A percentile compares a stretch with the other conserved stretches of the same genome.
phyloP scores from a whole-genome alignment of 2,329 filamentous ascomycete genomes.

The Phialophora expanda region DNA sequence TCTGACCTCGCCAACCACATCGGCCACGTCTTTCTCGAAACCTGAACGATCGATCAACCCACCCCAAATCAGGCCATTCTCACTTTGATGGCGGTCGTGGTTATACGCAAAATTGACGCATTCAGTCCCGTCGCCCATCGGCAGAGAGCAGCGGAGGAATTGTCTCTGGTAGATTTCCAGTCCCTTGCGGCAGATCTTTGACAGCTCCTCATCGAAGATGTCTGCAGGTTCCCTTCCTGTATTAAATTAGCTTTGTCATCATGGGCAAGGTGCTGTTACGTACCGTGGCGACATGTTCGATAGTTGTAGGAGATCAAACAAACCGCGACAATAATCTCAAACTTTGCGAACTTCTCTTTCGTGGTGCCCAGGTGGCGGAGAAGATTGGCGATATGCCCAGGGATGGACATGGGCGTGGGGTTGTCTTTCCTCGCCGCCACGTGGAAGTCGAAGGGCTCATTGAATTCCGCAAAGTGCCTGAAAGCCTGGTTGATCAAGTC shows the following conservation, averaged over 20 bases:
- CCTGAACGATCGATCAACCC: conserved; percentile 12
- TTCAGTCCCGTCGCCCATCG: conserved; percentile 10
- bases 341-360: conserved; percentile 1
- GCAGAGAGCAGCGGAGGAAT: conserved; percentile 3
- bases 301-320: conserved; percentile 8
- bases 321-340: conserved; percentile 13
- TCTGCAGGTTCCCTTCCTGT: conserved; percentile 9
- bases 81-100: conserved; percentile 5
- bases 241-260: background rate
- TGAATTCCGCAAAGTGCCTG: conserved; percentile 13
- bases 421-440: conserved; percentile 12
- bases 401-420: conserved; percentile 10
- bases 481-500: conserved; percentile 8
- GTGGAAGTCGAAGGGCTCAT: conserved; percentile 12
- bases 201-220: conserved; percentile 4
- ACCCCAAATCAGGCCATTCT: conserved; percentile 3
- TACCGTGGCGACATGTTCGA: conserved; percentile 3
- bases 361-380: conserved; percentile 12
- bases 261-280: background rate
- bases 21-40: conserved; percentile 9
- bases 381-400: conserved; percentile 11
- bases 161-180: conserved; percentile 9
- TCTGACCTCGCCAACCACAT: conserved; percentile 6
- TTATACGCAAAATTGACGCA: conserved; percentile 12
- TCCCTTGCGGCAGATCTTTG: conserved; percentile 7